Evolutionary conservation across 768 basidiomycete species (phyloP).

Genomic region (Psilocybe sp.): DNA sequence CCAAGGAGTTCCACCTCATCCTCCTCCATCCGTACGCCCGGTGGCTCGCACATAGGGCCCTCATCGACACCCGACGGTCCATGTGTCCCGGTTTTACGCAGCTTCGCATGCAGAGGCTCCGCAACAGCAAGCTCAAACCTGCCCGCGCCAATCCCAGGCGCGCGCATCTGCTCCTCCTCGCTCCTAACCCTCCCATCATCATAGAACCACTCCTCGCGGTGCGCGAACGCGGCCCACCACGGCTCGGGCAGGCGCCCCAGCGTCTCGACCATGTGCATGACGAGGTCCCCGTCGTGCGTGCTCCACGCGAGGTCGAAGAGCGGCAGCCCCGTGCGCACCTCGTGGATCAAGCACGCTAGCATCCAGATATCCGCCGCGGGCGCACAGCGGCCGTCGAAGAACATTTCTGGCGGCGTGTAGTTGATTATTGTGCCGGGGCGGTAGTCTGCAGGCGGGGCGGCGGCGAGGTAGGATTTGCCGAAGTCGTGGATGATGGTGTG

Average conservation of each 20-base stretch:
- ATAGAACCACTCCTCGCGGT: no score
- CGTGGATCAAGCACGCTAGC: conserved; percentile 40
- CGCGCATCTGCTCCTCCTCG: no score
- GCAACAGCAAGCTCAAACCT: no score
- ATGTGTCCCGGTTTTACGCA: no score
- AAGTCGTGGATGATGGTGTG: conserved; percentile 31
- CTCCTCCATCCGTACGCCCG: background rate
- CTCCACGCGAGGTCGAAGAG: conserved; percentile 34
- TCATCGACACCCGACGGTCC: no score
- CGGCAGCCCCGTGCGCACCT: conserved; percentile 35
- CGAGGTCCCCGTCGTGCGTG: conserved; percentile 14
- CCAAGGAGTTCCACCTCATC: background rate
- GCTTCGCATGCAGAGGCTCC: no score
- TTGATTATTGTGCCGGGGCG: conserved; percentile 27
- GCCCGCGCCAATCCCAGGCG: no score
- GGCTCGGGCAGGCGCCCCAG: conserved; percentile 40
- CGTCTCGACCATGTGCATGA: conserved; percentile 32
- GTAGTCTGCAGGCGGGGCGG: conserved; percentile 23
- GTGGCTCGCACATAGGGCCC: no score
- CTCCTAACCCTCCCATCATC: no score
- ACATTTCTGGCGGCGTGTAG: conserved; percentile 33
- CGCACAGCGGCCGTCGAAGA: conserved; percentile 26
- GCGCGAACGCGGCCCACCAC: conserved; percentile 28
- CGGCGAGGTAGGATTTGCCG: conserved; percentile 31
- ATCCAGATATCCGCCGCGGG: conserved; percentile 36